Base-by-base conservation (phyloP, 331 rosid species). In the Cydonia oblonga region DNA sequence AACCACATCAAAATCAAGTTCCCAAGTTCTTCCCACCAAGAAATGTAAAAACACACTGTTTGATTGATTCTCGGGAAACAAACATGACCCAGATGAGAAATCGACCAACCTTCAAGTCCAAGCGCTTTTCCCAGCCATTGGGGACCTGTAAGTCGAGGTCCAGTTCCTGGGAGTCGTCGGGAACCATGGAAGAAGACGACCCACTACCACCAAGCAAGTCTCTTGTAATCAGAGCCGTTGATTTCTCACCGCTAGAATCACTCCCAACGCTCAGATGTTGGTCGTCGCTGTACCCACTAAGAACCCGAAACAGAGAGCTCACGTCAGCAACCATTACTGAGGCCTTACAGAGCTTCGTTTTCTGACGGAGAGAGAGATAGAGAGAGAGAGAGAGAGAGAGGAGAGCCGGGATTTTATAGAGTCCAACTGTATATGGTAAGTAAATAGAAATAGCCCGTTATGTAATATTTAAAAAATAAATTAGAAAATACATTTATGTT, bases 71-170 rank as follows among this genome's bases (percentile, higher is more conserved):
- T 32, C 66, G 49, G 57, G 46, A 78, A 86, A 79, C 60, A 83
- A 75, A 52, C 61, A 49, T 18, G 64, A 70, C 74, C 30, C 58
- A 74, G 26, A n/a, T 42, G 63, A 65, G 64, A 51, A 80, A 52
- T 20, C 0, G n/a, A 77, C 70, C 9, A 63, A 95, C 99, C 99
- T 95, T 87, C 69, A 95, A 88, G 87, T 95, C 99, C 26, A 95
- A 81, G 19, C 92, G 88, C 74, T 86, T 95, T 54, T 91, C 99
- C 93, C 96, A 95, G 70, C 97, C 99, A 77, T 2, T 79, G 4
- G 99, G 99, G 23, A 95, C 97, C 86, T 91, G 96, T 51, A 89
- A 82, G 33, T 95, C 99, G 76, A 95, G 99, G 96, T 91, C 99
- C 80, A 95, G 80, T 83, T 95, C 97, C 79, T 87, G 93, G 40